Conservation (phyloP, 345 rosid species). For the Euphorbia tirucalli region DNA sequence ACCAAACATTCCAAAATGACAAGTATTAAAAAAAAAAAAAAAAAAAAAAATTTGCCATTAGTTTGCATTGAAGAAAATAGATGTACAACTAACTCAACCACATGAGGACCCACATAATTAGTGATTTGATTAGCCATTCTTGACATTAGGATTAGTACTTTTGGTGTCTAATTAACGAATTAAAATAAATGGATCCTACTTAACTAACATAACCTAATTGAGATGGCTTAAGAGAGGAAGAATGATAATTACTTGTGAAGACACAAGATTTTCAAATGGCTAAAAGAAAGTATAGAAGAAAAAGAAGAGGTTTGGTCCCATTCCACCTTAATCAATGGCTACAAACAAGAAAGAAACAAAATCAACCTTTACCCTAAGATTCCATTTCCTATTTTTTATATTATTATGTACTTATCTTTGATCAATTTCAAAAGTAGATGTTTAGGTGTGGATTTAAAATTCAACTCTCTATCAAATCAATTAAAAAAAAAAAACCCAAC, state of each 20-base stretch:
- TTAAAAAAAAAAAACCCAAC: background rate
- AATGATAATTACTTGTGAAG: no score
- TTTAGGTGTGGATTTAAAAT: background rate
- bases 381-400: background rate
- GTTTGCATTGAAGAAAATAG: background rate
- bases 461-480: background rate
- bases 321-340: background rate
- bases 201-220: no score
- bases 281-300: background rate
- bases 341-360: background rate
- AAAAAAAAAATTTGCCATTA: no score
- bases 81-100: conserved; percentile 8
- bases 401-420: background rate
- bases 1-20: background rate
- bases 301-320: background rate
- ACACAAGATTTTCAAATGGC: no score
- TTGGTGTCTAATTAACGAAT: no score
- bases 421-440: background rate
- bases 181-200: no score
- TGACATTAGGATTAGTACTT: no score
- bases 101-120: no score
- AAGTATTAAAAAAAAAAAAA: no score
- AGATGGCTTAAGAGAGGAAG: no score
- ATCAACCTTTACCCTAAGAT: background rate
- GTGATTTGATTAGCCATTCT: no score